Evolutionary conservation across 495 filamentous ascomycete genomes (phyloP), one percentile per base, ranked within the genome.

Genomic region (Trichoderma erinaceum): DNA sequence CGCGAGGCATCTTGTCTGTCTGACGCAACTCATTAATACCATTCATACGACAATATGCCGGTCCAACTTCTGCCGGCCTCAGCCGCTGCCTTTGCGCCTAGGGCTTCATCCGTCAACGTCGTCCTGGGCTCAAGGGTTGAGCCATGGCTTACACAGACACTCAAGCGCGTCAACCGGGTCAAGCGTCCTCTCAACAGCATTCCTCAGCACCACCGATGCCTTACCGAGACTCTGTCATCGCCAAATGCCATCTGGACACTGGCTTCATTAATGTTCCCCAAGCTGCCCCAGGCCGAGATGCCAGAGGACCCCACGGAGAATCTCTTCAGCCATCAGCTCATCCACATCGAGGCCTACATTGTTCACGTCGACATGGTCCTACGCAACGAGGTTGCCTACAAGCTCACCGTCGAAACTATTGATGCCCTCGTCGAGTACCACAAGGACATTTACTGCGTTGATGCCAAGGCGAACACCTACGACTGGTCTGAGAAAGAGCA

Each of bases 301-400:
- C 85, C 86, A 74, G 91, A 88, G 78, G 92, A 97, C 75, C 82
- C 87, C 50, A 93, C 97, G 76, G 95, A 98, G 80, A 92, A 91
- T 67, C 79, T 98, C 68, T 91, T 91, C 85, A 96, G 96, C 83
- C 94, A 92, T 78, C 91, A 96, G 84, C 87, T 97, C 80, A 84
- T 97, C 78, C 91, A 97, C 76, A 84, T 98, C 70, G 93, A 98
- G 80, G 96, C 95, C 64, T 99, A 99, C 79, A 92, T 98, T 71
- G 95, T 99, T 68, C 96, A 98, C 79, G 92, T 99, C 78, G 95
- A 99, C 81, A 95, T 99, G 91, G 95, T 99, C 63, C 89, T 95
- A 68, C 88, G 93, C 77, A 96, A 96, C 75, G 95, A 99, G 79
- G 93, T 99, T 69, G 96, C 94, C 67, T 98, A 92, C 86, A 99